Conservation (phyloP, 2,329 filamentous ascomycete genomes). For the Apiospora saccharicola region DNA sequence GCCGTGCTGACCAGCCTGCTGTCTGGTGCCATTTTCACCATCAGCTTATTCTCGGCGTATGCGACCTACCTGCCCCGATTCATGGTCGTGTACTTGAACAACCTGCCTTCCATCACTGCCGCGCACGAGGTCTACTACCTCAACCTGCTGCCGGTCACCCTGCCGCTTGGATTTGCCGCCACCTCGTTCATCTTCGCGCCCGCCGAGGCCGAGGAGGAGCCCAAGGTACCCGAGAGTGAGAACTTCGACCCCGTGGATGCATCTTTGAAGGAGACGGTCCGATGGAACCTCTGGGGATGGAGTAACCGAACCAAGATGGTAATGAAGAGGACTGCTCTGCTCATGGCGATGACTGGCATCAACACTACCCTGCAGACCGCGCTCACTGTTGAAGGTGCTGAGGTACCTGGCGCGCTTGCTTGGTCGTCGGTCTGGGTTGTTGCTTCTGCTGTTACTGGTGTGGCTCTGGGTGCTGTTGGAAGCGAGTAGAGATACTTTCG, state of each 20-base stretch:
- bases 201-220: conserved; percentile 61
- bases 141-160: conserved; percentile 65
- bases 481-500: conserved; percentile 48
- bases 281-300: conserved; percentile 77
- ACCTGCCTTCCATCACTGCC: conserved; percentile 71
- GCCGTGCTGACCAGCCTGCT: conserved; percentile 72
- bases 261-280: conserved; percentile 72
- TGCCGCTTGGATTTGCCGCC: conserved; percentile 72
- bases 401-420: conserved; percentile 70
- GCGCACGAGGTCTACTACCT: conserved; percentile 70
- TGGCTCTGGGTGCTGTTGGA: conserved; percentile 60
- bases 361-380: conserved; percentile 71
- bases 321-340: conserved; percentile 68
- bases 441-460: conserved; percentile 66
- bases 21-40: conserved; percentile 75
- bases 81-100: conserved; percentile 79
- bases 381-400: conserved; percentile 73
- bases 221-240: conserved; percentile 48
- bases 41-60: conserved; percentile 75
- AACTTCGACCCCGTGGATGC: conserved; percentile 71
- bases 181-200: conserved; percentile 81
- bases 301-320: conserved; percentile 67
- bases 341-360: conserved; percentile 63
- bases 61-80: conserved; percentile 73
- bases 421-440: conserved; percentile 81